phyloP scores from a whole-genome alignment of 768 basidiomycete genomes.

The Lepiota venenata region DNA sequence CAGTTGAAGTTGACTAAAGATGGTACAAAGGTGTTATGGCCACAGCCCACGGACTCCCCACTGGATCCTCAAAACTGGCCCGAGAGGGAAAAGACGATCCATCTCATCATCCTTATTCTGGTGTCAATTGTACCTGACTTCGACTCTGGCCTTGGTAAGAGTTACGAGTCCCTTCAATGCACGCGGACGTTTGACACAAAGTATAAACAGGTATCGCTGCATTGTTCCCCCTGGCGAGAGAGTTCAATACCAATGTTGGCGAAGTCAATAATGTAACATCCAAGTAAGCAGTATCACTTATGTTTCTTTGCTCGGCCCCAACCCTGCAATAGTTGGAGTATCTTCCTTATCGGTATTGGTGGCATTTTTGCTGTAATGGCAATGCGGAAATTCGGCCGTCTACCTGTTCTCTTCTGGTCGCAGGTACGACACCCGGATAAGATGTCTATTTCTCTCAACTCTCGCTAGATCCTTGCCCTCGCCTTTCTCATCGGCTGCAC shows the following conservation, averaged over 20 bases:
- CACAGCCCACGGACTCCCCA: constrained; percentile 59
- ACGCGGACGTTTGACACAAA: neutral
- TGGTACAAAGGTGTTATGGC: constrained; percentile 64
- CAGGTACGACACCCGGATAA: constrained; percentile 35
- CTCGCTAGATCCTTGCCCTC: constrained; percentile 45
- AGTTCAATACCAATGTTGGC: constrained; percentile 51
- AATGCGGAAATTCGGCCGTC: constrained; percentile 59
- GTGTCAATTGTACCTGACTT: constrained; percentile 68
- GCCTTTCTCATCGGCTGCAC: constrained; percentile 46
- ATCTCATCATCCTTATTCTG: constrained; percentile 57
- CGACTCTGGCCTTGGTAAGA: constrained; percentile 56
- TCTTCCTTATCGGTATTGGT: constrained; percentile 58
- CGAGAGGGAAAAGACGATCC: constrained; percentile 46
- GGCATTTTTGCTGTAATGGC: constrained; percentile 58
- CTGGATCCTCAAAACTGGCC: constrained; percentile 69
- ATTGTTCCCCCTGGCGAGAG: constrained; percentile 55
- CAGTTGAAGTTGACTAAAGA: constrained; percentile 53
- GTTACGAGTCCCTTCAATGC: neutral
- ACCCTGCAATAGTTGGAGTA: constrained; percentile 49
- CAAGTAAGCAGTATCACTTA: constrained; percentile 31
- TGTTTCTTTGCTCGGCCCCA: neutral
- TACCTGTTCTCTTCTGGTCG: constrained; percentile 70
- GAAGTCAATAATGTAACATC: constrained; percentile 63
- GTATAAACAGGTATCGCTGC: constrained; percentile 39
- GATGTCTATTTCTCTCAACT: neutral